phyloP scores from a whole-genome alignment of 495 filamentous ascomycete species.

The Neurospora sp. region DNA sequence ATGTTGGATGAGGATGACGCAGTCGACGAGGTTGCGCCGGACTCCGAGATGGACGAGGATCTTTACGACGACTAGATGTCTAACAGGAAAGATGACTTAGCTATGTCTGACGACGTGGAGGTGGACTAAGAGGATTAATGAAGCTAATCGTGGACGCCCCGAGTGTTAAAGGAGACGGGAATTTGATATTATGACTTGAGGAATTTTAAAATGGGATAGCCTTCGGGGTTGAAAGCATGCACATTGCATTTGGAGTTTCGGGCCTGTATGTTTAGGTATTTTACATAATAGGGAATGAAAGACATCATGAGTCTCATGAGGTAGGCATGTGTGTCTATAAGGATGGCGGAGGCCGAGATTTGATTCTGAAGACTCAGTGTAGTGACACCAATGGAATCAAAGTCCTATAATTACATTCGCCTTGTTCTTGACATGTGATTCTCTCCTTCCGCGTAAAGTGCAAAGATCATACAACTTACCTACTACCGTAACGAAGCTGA shows the following conservation, averaged over 20 bases:
- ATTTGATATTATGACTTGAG: neutral
- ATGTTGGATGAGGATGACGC: constrained; percentile 60
- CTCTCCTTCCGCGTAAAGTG: neutral
- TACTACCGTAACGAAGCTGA: neutral
- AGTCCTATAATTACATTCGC: neutral
- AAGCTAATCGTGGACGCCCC: neutral
- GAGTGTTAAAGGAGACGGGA: neutral
- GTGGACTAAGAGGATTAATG: constrained; percentile 2
- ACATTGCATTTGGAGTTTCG: neutral
- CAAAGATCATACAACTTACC: neutral
- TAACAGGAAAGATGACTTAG: neutral
- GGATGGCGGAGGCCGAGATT: neutral
- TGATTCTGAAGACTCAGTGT: neutral
- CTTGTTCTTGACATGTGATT: neutral
- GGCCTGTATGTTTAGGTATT: neutral
- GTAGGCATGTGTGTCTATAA: neutral
- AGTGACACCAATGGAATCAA: neutral
- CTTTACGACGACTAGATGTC: constrained; percentile 48
- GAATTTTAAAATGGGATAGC: neutral
- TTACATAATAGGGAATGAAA: neutral
- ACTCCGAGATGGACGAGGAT: constrained; percentile 57
- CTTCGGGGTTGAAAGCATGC: neutral
- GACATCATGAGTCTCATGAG: neutral
- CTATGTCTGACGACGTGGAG: neutral
- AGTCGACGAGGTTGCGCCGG: constrained; percentile 55